phyloP scores from a whole-genome alignment of 2,329 filamentous ascomycete species.

The Trichoderma hamatum region DNA sequence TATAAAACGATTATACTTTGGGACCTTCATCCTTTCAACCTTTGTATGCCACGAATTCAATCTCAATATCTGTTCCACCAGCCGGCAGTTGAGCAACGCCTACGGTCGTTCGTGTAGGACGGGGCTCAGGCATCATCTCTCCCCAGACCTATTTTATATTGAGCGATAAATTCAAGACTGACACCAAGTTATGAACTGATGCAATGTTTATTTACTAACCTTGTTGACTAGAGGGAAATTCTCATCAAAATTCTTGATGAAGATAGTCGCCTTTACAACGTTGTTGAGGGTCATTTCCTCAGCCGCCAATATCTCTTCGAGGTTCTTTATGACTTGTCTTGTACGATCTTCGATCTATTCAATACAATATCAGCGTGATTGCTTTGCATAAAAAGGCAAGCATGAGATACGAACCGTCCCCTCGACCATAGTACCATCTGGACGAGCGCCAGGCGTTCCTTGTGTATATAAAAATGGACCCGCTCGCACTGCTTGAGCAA shows the following conservation, averaged over 20 bases:
- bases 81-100: neutral
- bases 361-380: neutral
- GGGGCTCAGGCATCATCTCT: neutral
- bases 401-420: neutral
- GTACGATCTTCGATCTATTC: neutral
- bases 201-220: neutral
- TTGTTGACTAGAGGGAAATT: neutral
- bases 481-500: neutral
- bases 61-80: neutral
- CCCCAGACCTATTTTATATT: neutral
- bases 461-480: neutral
- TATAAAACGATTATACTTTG: neutral
- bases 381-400: neutral
- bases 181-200: neutral
- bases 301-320: neutral
- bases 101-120: neutral
- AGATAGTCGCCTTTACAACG: neutral
- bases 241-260: neutral
- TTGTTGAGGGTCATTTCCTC: neutral
- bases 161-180: neutral
- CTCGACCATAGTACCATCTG: neutral
- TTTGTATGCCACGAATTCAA: neutral
- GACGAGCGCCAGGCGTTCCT: neutral
- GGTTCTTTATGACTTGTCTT: neutral
- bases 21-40: neutral